Evolutionary conservation across 2,329 filamentous ascomycete species (phyloP), one percentile per base, ranked within the genome.

Genomic region (Aureobasidium vineae): DNA sequence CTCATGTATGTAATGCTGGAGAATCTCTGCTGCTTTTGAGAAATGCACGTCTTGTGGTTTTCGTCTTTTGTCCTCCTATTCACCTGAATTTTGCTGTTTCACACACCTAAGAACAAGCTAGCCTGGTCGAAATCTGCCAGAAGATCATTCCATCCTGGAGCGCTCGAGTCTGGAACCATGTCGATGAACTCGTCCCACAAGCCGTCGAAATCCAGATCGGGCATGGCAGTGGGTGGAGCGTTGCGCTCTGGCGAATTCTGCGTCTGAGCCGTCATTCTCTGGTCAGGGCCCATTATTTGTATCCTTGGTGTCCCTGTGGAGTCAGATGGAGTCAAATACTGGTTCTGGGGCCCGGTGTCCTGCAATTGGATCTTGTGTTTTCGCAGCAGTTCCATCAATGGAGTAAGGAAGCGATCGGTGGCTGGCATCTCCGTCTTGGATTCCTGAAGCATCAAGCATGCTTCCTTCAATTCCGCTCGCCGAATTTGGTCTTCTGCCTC

Each of bases 111-210:
- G 16, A 36, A 63, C 8, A 63, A 21, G 16, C 45, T 63, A n/a
- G 59, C 59, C 6, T 54, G 26, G 21, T 65, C 41, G 11, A 65
- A 26, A 28, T 65, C 52, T 10, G 52, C 63, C 23, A 65, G 21
- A 28, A 65, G 21, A 8, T 65, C 38, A 40, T 65, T 41, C 63
- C 63, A 65, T 11, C 38, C 63, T 28, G 40, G 31, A 28, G 52
- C 43, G 23, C 16, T 54, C 8, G 59, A 57, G 28, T 59, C 60
- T 28, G 49, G 61, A 16, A 56, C 72, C 28, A 67, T 63, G 23
- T 72, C 65, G 53, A 73, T 49, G 28, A 71, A 73, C 16, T 70
- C 64, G 52, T 72, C 67, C 72, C 72, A 74, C 50, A 73, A 65
- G 3, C 67, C 65, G 40, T 72, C 72, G n/a, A 71, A 68, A 13